Base-by-base conservation (phyloP, 768 basidiomycete species). In the Gymnopilus dilepis region DNA sequence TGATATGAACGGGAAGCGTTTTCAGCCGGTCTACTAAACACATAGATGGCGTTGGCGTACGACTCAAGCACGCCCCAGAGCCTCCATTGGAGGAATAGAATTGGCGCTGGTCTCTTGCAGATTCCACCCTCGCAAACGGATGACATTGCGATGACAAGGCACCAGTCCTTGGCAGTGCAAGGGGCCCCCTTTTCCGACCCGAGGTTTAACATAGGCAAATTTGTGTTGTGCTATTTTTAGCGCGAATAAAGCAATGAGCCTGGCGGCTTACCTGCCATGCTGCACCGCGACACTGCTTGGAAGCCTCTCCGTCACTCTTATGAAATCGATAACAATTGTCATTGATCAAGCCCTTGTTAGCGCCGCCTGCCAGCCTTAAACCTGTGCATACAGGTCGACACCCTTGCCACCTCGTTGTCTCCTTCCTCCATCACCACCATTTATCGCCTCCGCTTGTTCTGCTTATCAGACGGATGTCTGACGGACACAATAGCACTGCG, bases 301-400 rank as follows among this genome's bases (percentile, higher is more conserved):
- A 43, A 43, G 53, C 34, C 47, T 43, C 61, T 55, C 37, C 63
- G 54, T 42, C 22, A 30, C 43, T 53, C 40, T 62, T 38, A 54
- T 60, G 57, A 59, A 62, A 56, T 50, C 52, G 47, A 60, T 52
- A 26, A 54, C 26, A 31, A 38, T 54, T 53, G 65, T 69, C 57
- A 63, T 63, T 69, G 65, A 69, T 69, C 61, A 62, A 63, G 66
- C 50, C 48, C 53, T 62, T 61, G 62, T 56, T 66, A 66, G 63
- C 65, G 65, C 67, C 62, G 62, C 61, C 52, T 55, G 56, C 45
- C 51, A 47, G 38, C 59, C 50, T 62, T 66, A 56, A 59, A 24
- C 51, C 43, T 61, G 43, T 48, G 60, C 52, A 40, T 22, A 63
- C 60, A 63, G 54, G 45, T 62, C 55, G 58, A 63, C 60, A 59